Evolutionary conservation across 495 filamentous ascomycete species (phyloP), one percentile per base, ranked within the genome.

Genomic region (Penicillium nucicola): DNA sequence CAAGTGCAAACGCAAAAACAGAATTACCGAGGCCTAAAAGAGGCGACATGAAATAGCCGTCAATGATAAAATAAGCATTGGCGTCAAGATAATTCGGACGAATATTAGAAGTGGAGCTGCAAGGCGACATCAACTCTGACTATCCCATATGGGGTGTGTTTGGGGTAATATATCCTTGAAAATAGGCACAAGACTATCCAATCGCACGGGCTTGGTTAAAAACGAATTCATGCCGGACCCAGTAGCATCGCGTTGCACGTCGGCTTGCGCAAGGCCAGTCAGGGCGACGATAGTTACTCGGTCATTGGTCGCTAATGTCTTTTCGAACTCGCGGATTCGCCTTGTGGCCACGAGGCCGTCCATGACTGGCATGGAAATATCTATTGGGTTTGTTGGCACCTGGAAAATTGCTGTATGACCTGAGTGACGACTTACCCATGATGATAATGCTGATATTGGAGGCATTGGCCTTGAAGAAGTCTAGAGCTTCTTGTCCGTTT

Each of bases 361-460:
- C 78, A 83, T 83, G 40, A 79, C 57, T 1, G 82, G 81, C 82
- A 85, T 85, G 36, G 72, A 74, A 12, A 84, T 77, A 56, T 81
- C 66, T 70, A 39, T 41, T 14, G 17, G 30, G 22, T 8, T 17
- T 35, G 44, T 30, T 34, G n/a, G 23, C 19, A 17, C 19, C 33
- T 3, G 30, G 3, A 19, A 22, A 19, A 33, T 14, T 30, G 8
- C 6, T 30, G 12, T 20, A 2, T 2, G 12, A 12, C 9, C 9
- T 34, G 12, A 33, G 3, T 0, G 9, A 25, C 10, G 14, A 32
- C 46, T 15, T 55, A 70, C 67, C 79, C 79, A 83, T 81, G 11
- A 81, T 68, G 19, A 76, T 62, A 6, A 81, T 66, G 28, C 69
- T 56, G 47, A 76, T 65, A 43, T 70, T 67, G n/a, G 23, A 35